phyloP scores from a whole-genome alignment of 2,329 filamentous ascomycete species.

The Chaetothyriales sp. region DNA sequence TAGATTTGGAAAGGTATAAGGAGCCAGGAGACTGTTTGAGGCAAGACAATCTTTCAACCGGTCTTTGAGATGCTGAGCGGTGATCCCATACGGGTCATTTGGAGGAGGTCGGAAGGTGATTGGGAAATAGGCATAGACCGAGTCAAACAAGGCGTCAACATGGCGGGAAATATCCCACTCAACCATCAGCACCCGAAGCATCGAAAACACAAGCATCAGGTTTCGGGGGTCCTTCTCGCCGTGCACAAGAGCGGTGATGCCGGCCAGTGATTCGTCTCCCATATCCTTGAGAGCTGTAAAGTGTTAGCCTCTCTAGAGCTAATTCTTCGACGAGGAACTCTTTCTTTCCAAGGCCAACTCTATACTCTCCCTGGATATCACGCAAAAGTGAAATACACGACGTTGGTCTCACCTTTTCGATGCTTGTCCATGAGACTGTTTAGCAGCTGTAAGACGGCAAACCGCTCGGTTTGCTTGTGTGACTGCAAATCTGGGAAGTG shows the following conservation, averaged over 20 bases:
- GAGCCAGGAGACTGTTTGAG: conserved; percentile 47
- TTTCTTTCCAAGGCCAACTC: no score
- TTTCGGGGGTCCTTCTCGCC: conserved; percentile 57
- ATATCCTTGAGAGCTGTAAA: conserved; percentile 37
- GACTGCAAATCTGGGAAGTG: conserved; percentile 43
- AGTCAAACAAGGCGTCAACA: conserved; percentile 48
- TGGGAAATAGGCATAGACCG: conserved; percentile 57
- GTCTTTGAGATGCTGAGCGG: conserved; percentile 51
- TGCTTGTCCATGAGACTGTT: conserved; percentile 48
- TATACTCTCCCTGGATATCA: no score
- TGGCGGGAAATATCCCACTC: conserved; percentile 50
- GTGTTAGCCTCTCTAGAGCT: no score
- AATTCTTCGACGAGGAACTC: no score
- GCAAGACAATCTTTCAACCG: conserved; percentile 49
- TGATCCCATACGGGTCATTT: conserved; percentile 55
- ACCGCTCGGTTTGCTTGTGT: conserved; percentile 49
- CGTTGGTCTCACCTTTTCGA: conserved; percentile 32
- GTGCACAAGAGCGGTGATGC: conserved; percentile 49
- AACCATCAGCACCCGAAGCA: conserved; percentile 50
- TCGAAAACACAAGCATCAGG: conserved; percentile 55
- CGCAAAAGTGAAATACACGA: no score
- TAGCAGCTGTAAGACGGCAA: conserved; percentile 46
- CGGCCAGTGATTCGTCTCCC: conserved; percentile 44
- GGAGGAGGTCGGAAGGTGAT: conserved; percentile 56
- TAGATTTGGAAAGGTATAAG: conserved; percentile 50